Conservation (phyloP, 2,329 filamentous ascomycete genomes). For the Trichophaea hybrida region DNA sequence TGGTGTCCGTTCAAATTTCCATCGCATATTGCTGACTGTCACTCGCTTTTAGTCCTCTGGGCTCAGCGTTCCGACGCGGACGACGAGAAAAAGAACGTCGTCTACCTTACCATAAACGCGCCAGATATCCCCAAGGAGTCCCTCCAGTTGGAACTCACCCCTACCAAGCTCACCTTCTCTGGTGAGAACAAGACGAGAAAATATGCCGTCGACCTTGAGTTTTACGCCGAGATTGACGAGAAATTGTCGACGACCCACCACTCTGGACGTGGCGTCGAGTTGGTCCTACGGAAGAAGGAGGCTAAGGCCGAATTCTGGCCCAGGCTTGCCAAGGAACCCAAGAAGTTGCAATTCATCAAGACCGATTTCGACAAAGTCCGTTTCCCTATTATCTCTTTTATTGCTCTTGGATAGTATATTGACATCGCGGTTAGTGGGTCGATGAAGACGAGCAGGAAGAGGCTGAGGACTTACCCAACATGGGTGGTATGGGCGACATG, state of each 20-base stretch:
- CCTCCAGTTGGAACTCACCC: constrained; percentile 70
- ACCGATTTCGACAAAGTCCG: constrained; percentile 90
- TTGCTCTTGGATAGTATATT: background rate
- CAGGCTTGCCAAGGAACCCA: constrained; percentile 73
- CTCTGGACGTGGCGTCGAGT: constrained; percentile 72
- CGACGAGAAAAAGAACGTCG: constrained; percentile 77
- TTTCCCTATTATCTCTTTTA: background rate
- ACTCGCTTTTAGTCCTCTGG: constrained; percentile 60
- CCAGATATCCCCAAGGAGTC: constrained; percentile 65
- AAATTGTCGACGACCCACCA: constrained; percentile 74
- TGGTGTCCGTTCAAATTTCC: background rate
- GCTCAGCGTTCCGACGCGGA: constrained; percentile 79
- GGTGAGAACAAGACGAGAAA: constrained; percentile 63
- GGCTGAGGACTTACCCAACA: constrained; percentile 20
- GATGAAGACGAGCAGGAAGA: constrained; percentile 98
- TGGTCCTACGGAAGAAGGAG: constrained; percentile 95
- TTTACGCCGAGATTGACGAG: constrained; percentile 82
- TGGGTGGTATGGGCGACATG: constrained; percentile 37
- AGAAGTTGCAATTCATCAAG: constrained; percentile 92
- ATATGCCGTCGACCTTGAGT: constrained; percentile 73
- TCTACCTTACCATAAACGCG: constrained; percentile 84
- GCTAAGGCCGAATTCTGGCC: constrained; percentile 92
- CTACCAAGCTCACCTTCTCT: constrained; percentile 63
- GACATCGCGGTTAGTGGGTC: constrained; percentile 48
- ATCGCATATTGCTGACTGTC: background rate